phyloP scores from a whole-genome alignment of 179 eudicot species.

The Drosera spatulata region DNA sequence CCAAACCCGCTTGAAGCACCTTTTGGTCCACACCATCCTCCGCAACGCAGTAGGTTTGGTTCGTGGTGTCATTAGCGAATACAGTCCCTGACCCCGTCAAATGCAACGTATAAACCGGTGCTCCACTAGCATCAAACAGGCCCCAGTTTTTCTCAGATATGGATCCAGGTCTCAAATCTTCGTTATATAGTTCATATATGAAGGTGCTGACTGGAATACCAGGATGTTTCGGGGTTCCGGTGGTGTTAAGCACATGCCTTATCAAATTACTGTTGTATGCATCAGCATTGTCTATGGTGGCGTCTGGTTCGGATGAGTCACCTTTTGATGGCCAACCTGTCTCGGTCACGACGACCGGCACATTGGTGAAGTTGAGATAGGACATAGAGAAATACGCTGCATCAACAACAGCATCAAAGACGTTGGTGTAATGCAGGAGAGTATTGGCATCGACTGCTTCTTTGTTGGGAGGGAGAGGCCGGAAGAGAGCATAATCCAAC shows the following conservation, averaged over 20 bases:
- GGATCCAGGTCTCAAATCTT: slow-evolving; percentile 52
- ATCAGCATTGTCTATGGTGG: slow-evolving; percentile 22
- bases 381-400: slow-evolving; percentile 87
- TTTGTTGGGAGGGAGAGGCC: slow-evolving; percentile 71
- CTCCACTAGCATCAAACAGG: slow-evolving; percentile 53
- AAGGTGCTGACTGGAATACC: slow-evolving; percentile 66
- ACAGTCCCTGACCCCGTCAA: slow-evolving; percentile 49
- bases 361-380: slow-evolving; percentile 52
- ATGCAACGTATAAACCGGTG: slow-evolving; percentile 48
- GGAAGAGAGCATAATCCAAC: slow-evolving; percentile 74
- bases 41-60: too few relatives aligned
- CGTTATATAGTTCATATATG: slow-evolving; percentile 83
- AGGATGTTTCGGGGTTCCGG: slow-evolving; percentile 94
- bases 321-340: slow-evolving; percentile 96
- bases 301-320: slow-evolving; percentile 53
- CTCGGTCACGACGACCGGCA: slow-evolving; percentile 73
- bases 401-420: slow-evolving; percentile 81
- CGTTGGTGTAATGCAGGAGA: slow-evolving; percentile 66
- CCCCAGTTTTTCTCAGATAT: slow-evolving; percentile 93
- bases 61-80: slow-evolving; percentile 22
- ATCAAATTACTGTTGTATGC: slow-evolving; percentile 81
- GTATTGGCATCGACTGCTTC: slow-evolving; percentile 91
- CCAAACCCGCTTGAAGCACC: slow-evolving; percentile 85
- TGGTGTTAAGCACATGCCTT: slow-evolving; percentile 56
- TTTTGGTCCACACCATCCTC: slow-evolving; percentile 54